These are phyloP conservation scores for Elaeis oleifera DNA, from an alignment of 202 grass and related monocot genomes.

Conservation along the genomic window DNA sequence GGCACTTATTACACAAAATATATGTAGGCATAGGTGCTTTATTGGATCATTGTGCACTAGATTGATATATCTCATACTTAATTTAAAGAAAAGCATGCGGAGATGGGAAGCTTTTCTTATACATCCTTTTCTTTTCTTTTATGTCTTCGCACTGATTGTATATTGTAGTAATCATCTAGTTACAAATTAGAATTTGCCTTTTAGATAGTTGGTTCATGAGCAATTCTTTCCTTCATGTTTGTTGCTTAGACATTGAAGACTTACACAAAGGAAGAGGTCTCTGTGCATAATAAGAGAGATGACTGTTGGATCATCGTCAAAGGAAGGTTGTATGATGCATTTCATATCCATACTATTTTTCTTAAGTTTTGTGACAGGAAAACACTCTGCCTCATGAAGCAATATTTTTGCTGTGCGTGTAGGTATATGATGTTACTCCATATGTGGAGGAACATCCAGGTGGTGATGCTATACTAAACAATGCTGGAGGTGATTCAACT, in stretches of 20 bases:
- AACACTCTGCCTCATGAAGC: not conserved
- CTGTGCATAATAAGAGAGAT: slow-evolving; percentile 55
- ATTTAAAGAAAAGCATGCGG: too few species aligned
- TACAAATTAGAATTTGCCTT: too few species aligned
- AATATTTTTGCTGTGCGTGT: slow-evolving; percentile 11
- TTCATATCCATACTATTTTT: not conserved
- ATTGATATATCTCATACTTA: too few species aligned
- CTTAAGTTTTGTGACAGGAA: not conserved
- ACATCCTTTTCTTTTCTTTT: too few species aligned
- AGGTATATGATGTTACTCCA: slow-evolving; percentile 80
- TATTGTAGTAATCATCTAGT: too few species aligned
- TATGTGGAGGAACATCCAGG: slow-evolving; percentile 96
- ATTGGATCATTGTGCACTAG: too few species aligned
- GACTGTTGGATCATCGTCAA: slow-evolving; percentile 92
- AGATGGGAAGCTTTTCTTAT: too few species aligned
- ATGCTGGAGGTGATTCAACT: slow-evolving; percentile 76
- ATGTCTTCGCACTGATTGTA: too few species aligned
- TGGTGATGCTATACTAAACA: slow-evolving; percentile 75
- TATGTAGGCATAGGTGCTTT: too few species aligned
- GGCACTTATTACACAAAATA: too few species aligned
- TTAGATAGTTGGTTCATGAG: not conserved
- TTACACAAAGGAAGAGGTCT: slow-evolving; percentile 73
- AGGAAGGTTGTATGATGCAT: slow-evolving; percentile 43
- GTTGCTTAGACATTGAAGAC: slow-evolving; percentile 26
- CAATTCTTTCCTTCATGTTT: slow-evolving; percentile 1